phyloP scores from a whole-genome alignment of 2,329 filamentous ascomycete genomes.

The Chalaropsis ovoidea region DNA sequence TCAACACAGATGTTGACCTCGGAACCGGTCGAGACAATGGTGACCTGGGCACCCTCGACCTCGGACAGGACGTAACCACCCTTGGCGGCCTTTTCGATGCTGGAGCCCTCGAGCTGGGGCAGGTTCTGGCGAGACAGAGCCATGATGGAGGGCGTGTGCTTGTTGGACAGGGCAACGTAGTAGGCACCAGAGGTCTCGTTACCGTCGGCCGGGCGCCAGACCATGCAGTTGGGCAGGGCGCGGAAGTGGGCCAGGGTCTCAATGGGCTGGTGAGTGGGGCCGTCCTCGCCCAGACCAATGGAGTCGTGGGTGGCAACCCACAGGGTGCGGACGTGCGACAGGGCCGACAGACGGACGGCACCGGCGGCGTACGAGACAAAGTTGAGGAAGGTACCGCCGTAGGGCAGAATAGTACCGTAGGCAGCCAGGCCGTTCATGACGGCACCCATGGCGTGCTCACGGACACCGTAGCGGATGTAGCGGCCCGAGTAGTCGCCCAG shows the following conservation, averaged over 20 bases:
- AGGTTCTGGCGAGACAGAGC: conserved; percentile 97
- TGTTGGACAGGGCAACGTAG: conserved; percentile 85
- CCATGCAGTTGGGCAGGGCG: conserved; percentile 97
- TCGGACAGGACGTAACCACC: conserved; percentile 89
- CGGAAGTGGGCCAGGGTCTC: conserved; percentile 98
- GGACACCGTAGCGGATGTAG: conserved; percentile 86
- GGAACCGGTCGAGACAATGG: conserved; percentile 87
- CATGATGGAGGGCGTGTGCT: conserved; percentile 83
- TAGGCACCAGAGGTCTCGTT: conserved; percentile 98
- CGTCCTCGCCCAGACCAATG: conserved; percentile 97
- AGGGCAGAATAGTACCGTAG: conserved; percentile 91
- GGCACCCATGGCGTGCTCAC: conserved; percentile 84
- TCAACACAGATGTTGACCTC: conserved; percentile 92
- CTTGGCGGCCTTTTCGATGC: conserved; percentile 80
- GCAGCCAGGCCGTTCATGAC: conserved; percentile 92
- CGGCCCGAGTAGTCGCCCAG: conserved; percentile 86
- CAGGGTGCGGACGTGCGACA: conserved; percentile 83
- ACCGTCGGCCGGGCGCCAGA: conserved; percentile 96
- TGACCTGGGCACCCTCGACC: conserved; percentile 71
- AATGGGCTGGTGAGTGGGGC: conserved; percentile 97
- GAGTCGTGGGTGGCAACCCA: conserved; percentile 98
- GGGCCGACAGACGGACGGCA: conserved; percentile 83
- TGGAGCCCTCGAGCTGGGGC: conserved; percentile 90
- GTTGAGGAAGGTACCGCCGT: conserved; percentile 95
- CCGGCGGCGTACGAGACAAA: conserved; percentile 97